Base-by-base conservation (phyloP, 2,329 filamentous ascomycete genomes). In the Trichoderma sp. region DNA sequence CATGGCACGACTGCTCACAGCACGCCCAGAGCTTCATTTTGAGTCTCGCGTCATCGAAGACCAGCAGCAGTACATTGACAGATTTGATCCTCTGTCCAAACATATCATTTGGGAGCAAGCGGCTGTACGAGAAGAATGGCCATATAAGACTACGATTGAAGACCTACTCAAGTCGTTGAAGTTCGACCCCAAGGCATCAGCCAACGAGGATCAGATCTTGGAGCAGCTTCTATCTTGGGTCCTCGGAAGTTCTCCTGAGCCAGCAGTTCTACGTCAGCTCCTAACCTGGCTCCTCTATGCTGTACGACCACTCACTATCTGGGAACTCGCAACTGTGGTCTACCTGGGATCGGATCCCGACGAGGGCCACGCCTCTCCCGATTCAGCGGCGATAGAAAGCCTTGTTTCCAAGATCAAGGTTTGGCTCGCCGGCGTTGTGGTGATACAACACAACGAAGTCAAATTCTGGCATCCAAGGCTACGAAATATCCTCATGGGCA, bases 31-130 rank as follows among this genome's bases (percentile, higher is more conserved):
- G n/a, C 69, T 70, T 37, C 63, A 49, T 18, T 59, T 65, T 30
- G 52, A 67, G 4, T 52, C 28, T 4, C 21, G 37, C 21, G 10
- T 55, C 10, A 54, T 71, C 21, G 3, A 71, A 39, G n/a, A 74
- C 30, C 59, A 76, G 69, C 68, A 74, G 30, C 72, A 75, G 71
- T 24, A 67, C 39, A 55, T 75, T 37, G 58, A 70, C 2, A 43
- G 28, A 10, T 67, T 69, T 49, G 69, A 69, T 16, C 69, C 69
- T 1, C 28, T 66, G 11, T 24, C 63, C 21, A 56, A 55, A 18
- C 66, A 66, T 30, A 51, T 70, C 3, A 56, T 70, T 18, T 52
- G 54, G 55, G 69, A 70, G 7, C 69, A 70, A 56, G 67, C 69
- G n/a, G 34, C 54, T 6, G 49, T 66, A 11, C 32, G 60, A 16